These are phyloP conservation scores for Avicennia marina DNA, from an alignment of 257 asterid genomes.

Conservation along the genomic window DNA sequence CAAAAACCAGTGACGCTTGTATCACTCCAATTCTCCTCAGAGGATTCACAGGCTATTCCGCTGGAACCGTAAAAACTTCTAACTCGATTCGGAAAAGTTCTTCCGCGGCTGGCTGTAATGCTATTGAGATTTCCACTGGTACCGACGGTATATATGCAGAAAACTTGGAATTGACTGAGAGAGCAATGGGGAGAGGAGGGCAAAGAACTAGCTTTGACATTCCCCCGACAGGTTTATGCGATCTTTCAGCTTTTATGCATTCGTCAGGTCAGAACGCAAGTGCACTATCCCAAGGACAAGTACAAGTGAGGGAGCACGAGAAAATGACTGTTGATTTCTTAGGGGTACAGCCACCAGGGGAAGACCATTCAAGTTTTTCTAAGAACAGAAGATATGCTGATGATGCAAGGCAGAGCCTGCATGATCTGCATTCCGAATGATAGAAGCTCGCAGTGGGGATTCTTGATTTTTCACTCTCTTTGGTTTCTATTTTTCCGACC, in stretches of 20 bases:
- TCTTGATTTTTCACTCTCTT: neutral
- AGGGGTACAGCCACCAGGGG: conserved; percentile 18
- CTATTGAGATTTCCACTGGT: neutral
- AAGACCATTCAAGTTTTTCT: neutral
- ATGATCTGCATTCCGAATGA: conserved; percentile 20
- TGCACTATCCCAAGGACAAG: neutral
- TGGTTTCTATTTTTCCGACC: neutral
- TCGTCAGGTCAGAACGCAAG: conserved; percentile 3
- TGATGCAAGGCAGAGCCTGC: neutral
- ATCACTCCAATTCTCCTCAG: conserved; percentile 15
- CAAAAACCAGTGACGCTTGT: conserved; percentile 16
- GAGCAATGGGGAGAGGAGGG: neutral
- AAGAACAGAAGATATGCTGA: neutral
- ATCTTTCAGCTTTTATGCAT: conserved; percentile 7
- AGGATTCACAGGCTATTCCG: conserved; percentile 18
- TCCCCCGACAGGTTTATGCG: neutral
- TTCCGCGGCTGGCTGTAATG: neutral
- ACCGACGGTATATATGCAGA: neutral
- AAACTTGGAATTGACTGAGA: neutral
- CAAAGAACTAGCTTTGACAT: neutral
- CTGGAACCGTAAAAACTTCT: neutral
- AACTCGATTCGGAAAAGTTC: neutral
- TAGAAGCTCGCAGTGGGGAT: neutral
- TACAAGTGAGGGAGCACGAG: neutral
- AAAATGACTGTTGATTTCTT: conserved; percentile 26